phyloP scores from a whole-genome alignment of 768 basidiomycete species.

The Leccinum uliginosum region DNA sequence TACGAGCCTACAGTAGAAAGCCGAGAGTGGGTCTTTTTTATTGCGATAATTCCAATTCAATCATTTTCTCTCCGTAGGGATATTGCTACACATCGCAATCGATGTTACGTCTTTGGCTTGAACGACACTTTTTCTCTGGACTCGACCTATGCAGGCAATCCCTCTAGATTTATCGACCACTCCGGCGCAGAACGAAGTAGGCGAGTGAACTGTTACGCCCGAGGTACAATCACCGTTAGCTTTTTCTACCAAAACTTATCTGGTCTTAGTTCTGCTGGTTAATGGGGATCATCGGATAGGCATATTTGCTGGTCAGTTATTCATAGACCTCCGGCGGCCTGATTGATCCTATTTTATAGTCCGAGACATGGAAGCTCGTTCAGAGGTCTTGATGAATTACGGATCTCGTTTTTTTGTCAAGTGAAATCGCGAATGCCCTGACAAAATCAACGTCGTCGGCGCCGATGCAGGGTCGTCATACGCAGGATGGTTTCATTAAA shows the following conservation, averaged over 20 bases:
- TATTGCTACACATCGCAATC: conserved; percentile 42
- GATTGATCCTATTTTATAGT: conserved; percentile 25
- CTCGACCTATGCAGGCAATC: conserved; percentile 52
- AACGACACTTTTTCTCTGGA: conserved; percentile 49
- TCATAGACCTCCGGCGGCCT: not conserved
- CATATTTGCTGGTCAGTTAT: conserved; percentile 34
- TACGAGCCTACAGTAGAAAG: conserved; percentile 44
- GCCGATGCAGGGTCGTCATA: not conserved
- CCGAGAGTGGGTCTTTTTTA: conserved; percentile 41
- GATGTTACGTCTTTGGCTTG: conserved; percentile 62
- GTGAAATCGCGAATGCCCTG: not conserved
- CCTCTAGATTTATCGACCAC: conserved; percentile 71
- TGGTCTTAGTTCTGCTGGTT: conserved; percentile 46
- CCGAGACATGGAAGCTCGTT: conserved; percentile 35
- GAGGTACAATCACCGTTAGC: conserved; percentile 32
- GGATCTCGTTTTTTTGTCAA: conserved; percentile 44
- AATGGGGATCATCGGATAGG: conserved; percentile 68
- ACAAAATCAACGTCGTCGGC: not conserved
- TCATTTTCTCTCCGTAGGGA: conserved; percentile 19
- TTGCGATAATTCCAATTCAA: not conserved
- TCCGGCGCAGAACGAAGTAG: conserved; percentile 13
- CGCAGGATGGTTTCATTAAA: conserved; percentile 5
- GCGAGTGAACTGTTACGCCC: conserved; percentile 41
- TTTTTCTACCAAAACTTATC: not conserved
- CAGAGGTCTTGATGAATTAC: conserved; percentile 57